A percentile compares a stretch with the other conserved stretches of the same genome.
These are phyloP conservation scores for Talaromyces sp. DNA, from an alignment of 2,329 filamentous ascomycete species.

Conservation along the genomic window DNA sequence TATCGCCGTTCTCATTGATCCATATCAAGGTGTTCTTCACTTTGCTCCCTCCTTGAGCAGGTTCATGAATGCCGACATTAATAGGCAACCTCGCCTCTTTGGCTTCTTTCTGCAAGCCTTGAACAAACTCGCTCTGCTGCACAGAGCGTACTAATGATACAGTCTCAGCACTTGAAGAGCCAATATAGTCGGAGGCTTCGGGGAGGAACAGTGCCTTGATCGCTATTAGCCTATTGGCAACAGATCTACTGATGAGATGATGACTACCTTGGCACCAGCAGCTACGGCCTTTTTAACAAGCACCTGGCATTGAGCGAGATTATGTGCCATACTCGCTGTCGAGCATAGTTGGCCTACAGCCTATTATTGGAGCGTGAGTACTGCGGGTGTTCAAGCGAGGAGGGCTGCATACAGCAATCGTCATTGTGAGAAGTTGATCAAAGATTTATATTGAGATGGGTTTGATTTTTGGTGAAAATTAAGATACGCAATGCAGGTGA, in stretches of 20 bases:
- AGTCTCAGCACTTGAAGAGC: constrained; percentile 60
- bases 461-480: background rate
- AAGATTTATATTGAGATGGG: background rate
- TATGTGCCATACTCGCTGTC: constrained; percentile 69
- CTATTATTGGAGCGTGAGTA: constrained; percentile 39
- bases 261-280: constrained; percentile 67
- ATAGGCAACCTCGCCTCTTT: constrained; percentile 61
- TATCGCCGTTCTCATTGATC: constrained; percentile 57
- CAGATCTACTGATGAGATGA: background rate
- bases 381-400: constrained; percentile 7
- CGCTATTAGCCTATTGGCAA: background rate
- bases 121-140: constrained; percentile 64
- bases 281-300: constrained; percentile 67
- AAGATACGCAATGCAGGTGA: background rate
- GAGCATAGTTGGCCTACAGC: constrained; percentile 88
- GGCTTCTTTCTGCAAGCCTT: constrained; percentile 66
- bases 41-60: constrained; percentile 46
- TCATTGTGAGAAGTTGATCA: constrained; percentile 1
- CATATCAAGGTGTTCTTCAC: constrained; percentile 63
- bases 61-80: constrained; percentile 84
- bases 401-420: constrained; percentile 2
- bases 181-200: constrained; percentile 88
- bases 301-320: constrained; percentile 70
- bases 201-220: constrained; percentile 76
- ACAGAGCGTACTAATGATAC: constrained; percentile 65